Percentiles rank a stretch among this genome's conserved stretches.
Conservation (phyloP, 1,284 basidiomycete species). For the Violaceomyces palustris region DNA sequence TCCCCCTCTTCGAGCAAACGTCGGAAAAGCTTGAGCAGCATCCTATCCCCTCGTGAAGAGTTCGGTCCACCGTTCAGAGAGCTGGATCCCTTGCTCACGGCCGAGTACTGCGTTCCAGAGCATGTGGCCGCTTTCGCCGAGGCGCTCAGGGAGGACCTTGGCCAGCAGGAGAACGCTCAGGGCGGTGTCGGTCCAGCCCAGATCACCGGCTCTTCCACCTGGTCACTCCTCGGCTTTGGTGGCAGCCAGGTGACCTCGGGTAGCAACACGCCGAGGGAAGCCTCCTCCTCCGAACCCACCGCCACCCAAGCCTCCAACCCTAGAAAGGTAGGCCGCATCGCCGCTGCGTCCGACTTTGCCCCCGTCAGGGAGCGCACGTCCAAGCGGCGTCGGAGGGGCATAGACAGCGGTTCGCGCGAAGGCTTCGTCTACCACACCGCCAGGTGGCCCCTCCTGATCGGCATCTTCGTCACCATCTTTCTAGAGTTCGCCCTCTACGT, state of each 20-base stretch:
- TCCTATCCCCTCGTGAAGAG: conserved; percentile 23
- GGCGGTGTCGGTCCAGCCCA: too few species aligned
- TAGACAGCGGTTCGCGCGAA: conserved; percentile 41
- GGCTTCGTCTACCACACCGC: conserved; percentile 43
- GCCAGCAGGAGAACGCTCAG: conserved; percentile 38
- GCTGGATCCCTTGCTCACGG: conserved; percentile 37
- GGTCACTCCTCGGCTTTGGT: conserved; percentile 22
- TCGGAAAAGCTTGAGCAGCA: conserved; percentile 18
- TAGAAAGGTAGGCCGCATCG: conserved; percentile 34
- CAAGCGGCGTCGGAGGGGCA: conserved; percentile 7
- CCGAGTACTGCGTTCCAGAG: conserved; percentile 23
- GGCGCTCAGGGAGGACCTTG: conserved; percentile 34
- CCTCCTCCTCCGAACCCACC: conserved; percentile 10
- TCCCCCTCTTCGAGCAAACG: too few species aligned
- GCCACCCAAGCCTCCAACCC: conserved; percentile 23
- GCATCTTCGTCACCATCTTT: conserved; percentile 79
- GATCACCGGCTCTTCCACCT: conserved; percentile 19
- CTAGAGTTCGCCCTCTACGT: conserved; percentile 80
- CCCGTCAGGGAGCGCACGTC: conserved; percentile 41
- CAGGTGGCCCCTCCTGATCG: conserved; percentile 55
- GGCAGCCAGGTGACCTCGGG: conserved; percentile 8
- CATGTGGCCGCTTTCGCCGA: conserved; percentile 41
- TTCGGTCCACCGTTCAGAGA: conserved; percentile 11
- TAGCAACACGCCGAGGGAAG: not conserved
- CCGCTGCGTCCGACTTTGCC: conserved; percentile 49